phyloP scores from a whole-genome alignment of 305 asterid species.

The Solanum hybrid region DNA sequence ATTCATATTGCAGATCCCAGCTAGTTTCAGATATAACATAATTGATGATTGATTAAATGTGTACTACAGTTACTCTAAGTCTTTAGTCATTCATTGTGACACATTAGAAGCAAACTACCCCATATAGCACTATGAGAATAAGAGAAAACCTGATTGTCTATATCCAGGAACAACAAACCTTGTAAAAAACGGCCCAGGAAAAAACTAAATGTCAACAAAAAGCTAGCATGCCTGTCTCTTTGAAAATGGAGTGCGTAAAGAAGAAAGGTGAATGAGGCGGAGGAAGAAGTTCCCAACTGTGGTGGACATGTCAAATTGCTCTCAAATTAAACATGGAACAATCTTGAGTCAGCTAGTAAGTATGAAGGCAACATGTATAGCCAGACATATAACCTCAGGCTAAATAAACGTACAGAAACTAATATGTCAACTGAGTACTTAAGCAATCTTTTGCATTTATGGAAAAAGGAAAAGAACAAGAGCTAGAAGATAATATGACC shows the following conservation, averaged over 20 bases:
- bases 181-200: neutral
- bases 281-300: neutral
- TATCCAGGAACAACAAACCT: neutral
- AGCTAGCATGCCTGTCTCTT: neutral
- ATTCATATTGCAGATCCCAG: neutral
- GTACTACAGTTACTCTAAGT: neutral
- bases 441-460: neutral
- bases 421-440: neutral
- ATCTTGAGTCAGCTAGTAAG: neutral
- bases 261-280: neutral
- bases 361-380: neutral
- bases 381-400: neutral
- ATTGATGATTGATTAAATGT: neutral
- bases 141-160: neutral
- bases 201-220: neutral
- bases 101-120: neutral
- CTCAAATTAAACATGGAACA: neutral
- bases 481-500: constrained; percentile 31
- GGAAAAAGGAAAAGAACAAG: neutral
- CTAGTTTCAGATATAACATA: neutral
- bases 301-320: neutral
- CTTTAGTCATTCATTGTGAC: neutral
- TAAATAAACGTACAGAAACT: neutral
- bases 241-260: neutral
- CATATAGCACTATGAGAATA: neutral